Evolutionary conservation across 1,139 yeast species (phyloP), one percentile per base, ranked within the genome.

Genomic region (Blastobotrys aristatus): DNA sequence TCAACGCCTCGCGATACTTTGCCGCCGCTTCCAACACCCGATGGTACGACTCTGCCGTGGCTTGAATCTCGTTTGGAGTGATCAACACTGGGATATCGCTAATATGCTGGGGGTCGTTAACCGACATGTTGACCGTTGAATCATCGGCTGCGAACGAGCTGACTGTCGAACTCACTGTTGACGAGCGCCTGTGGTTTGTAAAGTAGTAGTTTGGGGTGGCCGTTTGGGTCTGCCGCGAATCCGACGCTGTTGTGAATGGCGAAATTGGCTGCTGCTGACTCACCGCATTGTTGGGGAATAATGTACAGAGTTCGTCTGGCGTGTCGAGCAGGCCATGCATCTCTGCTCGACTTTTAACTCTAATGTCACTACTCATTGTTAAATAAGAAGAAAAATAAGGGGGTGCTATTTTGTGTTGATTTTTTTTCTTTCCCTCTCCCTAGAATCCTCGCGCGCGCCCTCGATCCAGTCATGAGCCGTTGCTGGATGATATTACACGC

Each of bases 61-160:
- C 66, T 5, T 69, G 67, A 45, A 83, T 75, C 56, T 84, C 90
- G 30, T 72, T 71, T 32, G 77, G 71, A 0, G 87, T 79, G 11
- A 83, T 71, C 16, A 83, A 66, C 36, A 77, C 76, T 10, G 82
- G 82, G 10, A 26, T 17, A 16, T 36, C 40, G 14, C n/a, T 26
- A 13, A 7, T 13, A 13, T 16, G 37, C 6, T 33, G 11, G 7
- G 37, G 20, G 32, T 11, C 16, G 21, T 27, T 26, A 16, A 37
- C 5, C n/a, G 32, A 20, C 48, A 40, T 40, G 26, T 18, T 21
- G 38, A 37, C 24, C 17, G 43, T 42, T 29, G 30, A 17, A 13
- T 13, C 14, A 4, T 21, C 29, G 7, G 46, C 18, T 10, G 49
- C 33, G 4, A 26, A 11, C 3, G 46, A 37, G 14, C 36, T 17